These are phyloP conservation scores for Kurtzmaniella quercitrusa DNA, from an alignment of 1,139 yeast genomes.

Conservation along the genomic window DNA sequence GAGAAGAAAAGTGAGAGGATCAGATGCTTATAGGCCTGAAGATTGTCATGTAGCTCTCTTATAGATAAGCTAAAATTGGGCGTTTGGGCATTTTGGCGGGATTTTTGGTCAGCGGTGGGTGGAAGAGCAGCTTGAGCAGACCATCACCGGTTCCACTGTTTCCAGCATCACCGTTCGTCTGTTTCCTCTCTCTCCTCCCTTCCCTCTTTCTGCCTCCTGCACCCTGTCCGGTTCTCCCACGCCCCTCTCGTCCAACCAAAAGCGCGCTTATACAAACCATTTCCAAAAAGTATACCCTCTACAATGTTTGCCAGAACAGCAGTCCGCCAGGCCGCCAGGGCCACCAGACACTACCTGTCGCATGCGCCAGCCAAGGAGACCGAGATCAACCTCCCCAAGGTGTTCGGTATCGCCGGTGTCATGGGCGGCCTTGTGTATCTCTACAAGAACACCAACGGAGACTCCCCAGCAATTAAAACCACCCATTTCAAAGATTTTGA, in stretches of 20 bases:
- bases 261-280: conserved; percentile 2
- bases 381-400: conserved; percentile 38
- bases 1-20: too few relatives aligned
- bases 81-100: too few relatives aligned
- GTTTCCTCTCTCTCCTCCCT: too few relatives aligned
- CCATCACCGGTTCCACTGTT: too few relatives aligned
- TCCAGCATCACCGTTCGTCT: too few relatives aligned
- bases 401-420: conserved; percentile 39
- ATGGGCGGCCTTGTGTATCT: conserved; percentile 36
- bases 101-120: too few relatives aligned
- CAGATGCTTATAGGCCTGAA: too few relatives aligned
- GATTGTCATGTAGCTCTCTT: too few relatives aligned
- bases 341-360: conserved; percentile 10
- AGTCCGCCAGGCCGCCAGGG: conserved; percentile 12
- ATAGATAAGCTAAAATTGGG: too few relatives aligned
- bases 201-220: too few relatives aligned
- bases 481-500: conserved; percentile 29
- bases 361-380: conserved; percentile 26
- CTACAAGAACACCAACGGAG: conserved; percentile 31
- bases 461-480: conserved; percentile 35
- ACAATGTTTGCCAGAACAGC: conserved; percentile 22
- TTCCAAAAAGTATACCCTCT: neutral
- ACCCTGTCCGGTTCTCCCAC: neutral
- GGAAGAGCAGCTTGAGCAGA: too few relatives aligned
- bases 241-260: conserved; percentile 1